Base-by-base conservation (phyloP, 192 early-diverging fungal genomes). In the Umbelopsis ramanniana region DNA sequence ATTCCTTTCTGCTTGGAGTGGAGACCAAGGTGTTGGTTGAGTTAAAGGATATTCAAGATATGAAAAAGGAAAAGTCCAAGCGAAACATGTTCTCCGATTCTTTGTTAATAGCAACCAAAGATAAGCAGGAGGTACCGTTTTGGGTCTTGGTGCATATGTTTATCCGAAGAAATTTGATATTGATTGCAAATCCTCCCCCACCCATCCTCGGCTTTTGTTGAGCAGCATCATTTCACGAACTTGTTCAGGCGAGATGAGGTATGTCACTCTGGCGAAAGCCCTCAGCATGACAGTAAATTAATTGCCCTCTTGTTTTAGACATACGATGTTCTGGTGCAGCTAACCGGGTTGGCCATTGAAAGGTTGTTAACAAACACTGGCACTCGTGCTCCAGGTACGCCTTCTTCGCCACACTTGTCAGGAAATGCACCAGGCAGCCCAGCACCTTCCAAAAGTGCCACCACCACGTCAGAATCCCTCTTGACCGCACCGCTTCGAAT, bases 21-120 rank as follows among this genome's bases (percentile, higher is more conserved):
- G 97, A 99, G 76, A 96, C 96, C 38, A 95, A 93, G 73, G 81
- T 97, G 38, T 86, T 95, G 52, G 85, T 99, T 46, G 92, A 95
- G 77, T 83, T 99, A 40, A 96, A 96, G 76, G 90, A 97, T 67
- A 91, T 99, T 67, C 91, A 93, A 76, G 89, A 95, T 67, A 83
- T 99, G 21, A 75, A 82, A 26, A 94, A 94, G 76, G 93, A 96
- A 53, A 91, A 90, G 73, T 92, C 93, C 11, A 97, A 96, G 82
- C 85, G 93, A 11, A 96, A 95, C 23, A 87, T 97, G 8, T 88
- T 96, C 47, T 85, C 91, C n/a, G 96, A 99, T 75, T 88, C 94
- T 17, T 93, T 99, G 46, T 85, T 88, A 72, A 91, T 99, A 19
- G 85, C 87, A 15, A 94, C 92, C 26, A 94, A 91, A 76, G 93